Conservation (phyloP, 2,329 filamentous ascomycete genomes). For the Trichoderma semiorbis region DNA sequence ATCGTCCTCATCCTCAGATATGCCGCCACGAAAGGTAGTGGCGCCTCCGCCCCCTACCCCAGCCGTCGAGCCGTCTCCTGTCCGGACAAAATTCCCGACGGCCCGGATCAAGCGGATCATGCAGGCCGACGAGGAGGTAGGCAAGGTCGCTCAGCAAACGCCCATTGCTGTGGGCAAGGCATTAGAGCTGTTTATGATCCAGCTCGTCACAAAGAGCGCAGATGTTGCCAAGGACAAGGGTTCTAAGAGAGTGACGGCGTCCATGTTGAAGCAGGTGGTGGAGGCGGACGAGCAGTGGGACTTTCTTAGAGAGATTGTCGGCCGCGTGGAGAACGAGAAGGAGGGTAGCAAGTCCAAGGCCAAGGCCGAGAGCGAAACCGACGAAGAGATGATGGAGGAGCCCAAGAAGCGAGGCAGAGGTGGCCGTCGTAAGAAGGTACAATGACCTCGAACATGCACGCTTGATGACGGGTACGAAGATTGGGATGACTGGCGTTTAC, state of each 20-base stretch:
- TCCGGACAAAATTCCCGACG: constrained; percentile 94
- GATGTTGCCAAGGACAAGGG: constrained; percentile 76
- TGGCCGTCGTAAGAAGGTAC: constrained; percentile 50
- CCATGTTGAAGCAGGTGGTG: constrained; percentile 89
- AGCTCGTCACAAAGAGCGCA: constrained; percentile 83
- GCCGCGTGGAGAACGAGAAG: constrained; percentile 68
- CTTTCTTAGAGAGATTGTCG: constrained; percentile 86
- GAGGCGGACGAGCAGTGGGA: constrained; percentile 89
- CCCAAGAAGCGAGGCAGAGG: constrained; percentile 47
- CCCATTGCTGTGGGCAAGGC: constrained; percentile 95
- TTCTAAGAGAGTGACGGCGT: constrained; percentile 83
- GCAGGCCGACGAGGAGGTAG: constrained; percentile 98
- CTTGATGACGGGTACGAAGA: constrained; percentile 14
- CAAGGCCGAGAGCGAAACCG: constrained; percentile 52
- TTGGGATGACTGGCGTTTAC: constrained; percentile 23
- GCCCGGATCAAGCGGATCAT: constrained; percentile 98
- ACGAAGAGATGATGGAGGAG: constrained; percentile 45
- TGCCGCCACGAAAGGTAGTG: constrained; percentile 35
- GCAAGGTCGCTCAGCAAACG: constrained; percentile 96
- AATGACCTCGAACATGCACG: neutral
- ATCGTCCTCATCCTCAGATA: constrained; percentile 23
- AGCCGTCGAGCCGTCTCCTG: constrained; percentile 61
- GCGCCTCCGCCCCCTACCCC: constrained; percentile 34
- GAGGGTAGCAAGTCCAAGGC: constrained; percentile 38
- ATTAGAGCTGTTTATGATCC: constrained; percentile 96